Evolutionary conservation across 768 basidiomycete species (phyloP).

Genomic region (Neoboletus magnificus): DNA sequence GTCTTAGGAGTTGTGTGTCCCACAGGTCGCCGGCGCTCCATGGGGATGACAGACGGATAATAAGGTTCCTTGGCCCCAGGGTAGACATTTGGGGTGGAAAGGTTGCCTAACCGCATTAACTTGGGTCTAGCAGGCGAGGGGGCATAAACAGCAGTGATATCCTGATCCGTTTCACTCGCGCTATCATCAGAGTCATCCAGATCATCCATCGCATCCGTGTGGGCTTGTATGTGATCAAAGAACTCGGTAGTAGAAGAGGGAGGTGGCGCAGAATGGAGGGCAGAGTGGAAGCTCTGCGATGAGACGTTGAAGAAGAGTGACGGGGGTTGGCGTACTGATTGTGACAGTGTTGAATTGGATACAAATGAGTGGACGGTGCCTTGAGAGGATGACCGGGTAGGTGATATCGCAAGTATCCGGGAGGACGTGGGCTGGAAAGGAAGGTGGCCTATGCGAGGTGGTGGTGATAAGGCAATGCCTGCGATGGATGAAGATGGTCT

Average conservation of each 20-base stretch:
- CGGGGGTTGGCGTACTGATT: constrained; percentile 13
- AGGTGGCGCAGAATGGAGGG: constrained; percentile 59
- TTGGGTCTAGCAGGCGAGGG: constrained; percentile 33
- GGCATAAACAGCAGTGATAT: constrained; percentile 30
- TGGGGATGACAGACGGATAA: constrained; percentile 33
- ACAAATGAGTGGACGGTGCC: constrained; percentile 30
- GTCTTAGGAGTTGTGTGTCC: constrained; percentile 44
- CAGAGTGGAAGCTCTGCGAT: constrained; percentile 38
- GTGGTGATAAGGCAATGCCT: constrained; percentile 55
- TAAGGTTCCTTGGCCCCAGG: constrained; percentile 36
- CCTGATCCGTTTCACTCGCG: constrained; percentile 38
- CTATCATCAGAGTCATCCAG: constrained; percentile 57
- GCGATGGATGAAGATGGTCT: constrained; percentile 60
- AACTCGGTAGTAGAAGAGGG: constrained; percentile 67
- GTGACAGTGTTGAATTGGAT: constrained; percentile 26
- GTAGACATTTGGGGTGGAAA: constrained; percentile 64
- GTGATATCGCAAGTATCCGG: constrained; percentile 14
- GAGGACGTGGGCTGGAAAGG: constrained; percentile 20
- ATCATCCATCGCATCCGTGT: constrained; percentile 72
- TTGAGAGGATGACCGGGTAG: constrained; percentile 29
- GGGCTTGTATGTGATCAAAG: constrained; percentile 70
- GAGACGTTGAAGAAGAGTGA: constrained; percentile 47
- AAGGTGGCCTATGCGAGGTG: constrained; percentile 31
- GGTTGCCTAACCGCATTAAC: constrained; percentile 65
- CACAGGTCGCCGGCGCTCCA: constrained; percentile 48